A percentile compares a stretch with the other conserved stretches of the same genome.
These are phyloP conservation scores for Beta lomatogona DNA, from an alignment of 179 eudicot species.

Conservation along the genomic window DNA sequence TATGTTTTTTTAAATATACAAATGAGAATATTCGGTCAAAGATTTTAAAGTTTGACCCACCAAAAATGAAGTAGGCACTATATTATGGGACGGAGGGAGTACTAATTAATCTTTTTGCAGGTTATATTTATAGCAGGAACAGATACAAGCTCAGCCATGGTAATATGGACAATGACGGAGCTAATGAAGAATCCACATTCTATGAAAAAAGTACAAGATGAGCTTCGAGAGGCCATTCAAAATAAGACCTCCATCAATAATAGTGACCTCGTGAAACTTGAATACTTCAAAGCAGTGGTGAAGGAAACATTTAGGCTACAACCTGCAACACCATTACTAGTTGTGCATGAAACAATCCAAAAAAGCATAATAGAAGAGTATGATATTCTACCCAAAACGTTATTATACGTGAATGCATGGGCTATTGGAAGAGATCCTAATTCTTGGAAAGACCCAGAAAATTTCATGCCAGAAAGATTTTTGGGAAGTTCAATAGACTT, in stretches of 20 bases:
- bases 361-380: conserved; percentile 17
- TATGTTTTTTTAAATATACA: too few species aligned
- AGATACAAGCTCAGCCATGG: conserved; percentile 25
- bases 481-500: conserved; percentile 10
- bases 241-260: conserved; percentile 8
- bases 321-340: conserved; percentile 14
- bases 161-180: conserved; percentile 29
- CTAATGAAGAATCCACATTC: conserved; percentile 19
- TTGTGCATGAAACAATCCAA: background rate
- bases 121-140: conserved; percentile 23
- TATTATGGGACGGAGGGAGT: too few species aligned
- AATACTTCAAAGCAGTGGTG: conserved; percentile 22
- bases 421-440: conserved; percentile 17
- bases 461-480: conserved; percentile 22
- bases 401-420: conserved; percentile 10
- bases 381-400: conserved; percentile 20
- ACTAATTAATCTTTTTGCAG: background rate
- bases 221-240: background rate
- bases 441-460: conserved; percentile 15
- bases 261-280: conserved; percentile 8
- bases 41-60: too few species aligned
- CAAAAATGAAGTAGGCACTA: too few species aligned
- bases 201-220: conserved; percentile 19
- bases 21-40: too few species aligned
- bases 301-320: conserved; percentile 22